phyloP scores from a whole-genome alignment of 768 basidiomycete genomes.

The Rhodotorula taiwanensis region DNA sequence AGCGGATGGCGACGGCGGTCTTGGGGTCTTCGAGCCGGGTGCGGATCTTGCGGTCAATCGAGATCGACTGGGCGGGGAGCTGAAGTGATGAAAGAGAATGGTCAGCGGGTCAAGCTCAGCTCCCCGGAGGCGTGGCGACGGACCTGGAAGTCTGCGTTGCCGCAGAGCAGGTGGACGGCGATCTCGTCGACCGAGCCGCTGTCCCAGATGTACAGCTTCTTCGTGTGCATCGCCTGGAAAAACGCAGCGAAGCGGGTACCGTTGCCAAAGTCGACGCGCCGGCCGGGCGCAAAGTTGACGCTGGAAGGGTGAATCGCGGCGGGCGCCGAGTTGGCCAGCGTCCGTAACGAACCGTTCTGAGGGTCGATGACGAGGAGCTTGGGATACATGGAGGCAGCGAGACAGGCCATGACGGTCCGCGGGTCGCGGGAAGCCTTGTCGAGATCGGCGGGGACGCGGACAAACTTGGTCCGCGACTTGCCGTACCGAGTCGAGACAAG shows the following conservation, averaged over 20 bases:
- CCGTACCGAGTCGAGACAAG: constrained; percentile 59
- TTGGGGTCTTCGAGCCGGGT: constrained; percentile 62
- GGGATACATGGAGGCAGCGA: constrained; percentile 82
- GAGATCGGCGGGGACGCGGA: constrained; percentile 62
- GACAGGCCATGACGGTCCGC: constrained; percentile 66
- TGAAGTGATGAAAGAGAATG: constrained; percentile 42
- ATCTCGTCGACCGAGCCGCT: constrained; percentile 80
- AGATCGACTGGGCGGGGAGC: constrained; percentile 63
- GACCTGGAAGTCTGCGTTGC: constrained; percentile 74
- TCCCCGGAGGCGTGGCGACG: constrained; percentile 8
- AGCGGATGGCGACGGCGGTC: constrained; percentile 69
- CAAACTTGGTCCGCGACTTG: constrained; percentile 67
- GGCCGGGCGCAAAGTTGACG: constrained; percentile 68
- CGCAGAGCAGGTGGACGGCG: constrained; percentile 73
- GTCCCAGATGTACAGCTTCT: constrained; percentile 80
- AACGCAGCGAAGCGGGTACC: constrained; percentile 52
- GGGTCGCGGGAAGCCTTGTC: constrained; percentile 63
- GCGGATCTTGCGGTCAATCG: constrained; percentile 78
- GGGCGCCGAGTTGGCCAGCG: constrained; percentile 70
- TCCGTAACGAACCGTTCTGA: constrained; percentile 60
- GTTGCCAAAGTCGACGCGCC: constrained; percentile 56
- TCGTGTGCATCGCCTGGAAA: constrained; percentile 66
- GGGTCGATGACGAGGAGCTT: constrained; percentile 72
- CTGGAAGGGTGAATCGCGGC: constrained; percentile 83
- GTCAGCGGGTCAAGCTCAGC: too few species aligned